A percentile compares a stretch with the other conserved stretches of the same genome.
phyloP scores from a whole-genome alignment of 352 stramenopile genomes.

The Phytophthora multivora region DNA sequence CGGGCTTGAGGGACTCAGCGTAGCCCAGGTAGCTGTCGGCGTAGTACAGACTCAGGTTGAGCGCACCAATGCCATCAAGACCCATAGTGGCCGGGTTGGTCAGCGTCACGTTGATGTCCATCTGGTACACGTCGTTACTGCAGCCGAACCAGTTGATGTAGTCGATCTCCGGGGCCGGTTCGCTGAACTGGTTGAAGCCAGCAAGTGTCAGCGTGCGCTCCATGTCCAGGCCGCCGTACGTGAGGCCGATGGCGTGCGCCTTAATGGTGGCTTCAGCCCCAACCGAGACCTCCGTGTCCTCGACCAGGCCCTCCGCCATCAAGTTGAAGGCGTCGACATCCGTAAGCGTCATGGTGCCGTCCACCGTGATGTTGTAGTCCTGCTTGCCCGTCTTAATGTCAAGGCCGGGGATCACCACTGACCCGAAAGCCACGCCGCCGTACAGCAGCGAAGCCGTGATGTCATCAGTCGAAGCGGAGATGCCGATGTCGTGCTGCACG shows the following conservation, averaged over 20 bases:
- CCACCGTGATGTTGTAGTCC: conserved; percentile 61
- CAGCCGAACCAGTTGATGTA: conserved; percentile 59
- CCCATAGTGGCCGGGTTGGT: conserved; percentile 54
- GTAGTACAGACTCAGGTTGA: conserved; percentile 80
- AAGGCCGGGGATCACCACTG: conserved; percentile 53
- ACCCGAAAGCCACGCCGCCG: conserved; percentile 46
- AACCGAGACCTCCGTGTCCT: conserved; percentile 41
- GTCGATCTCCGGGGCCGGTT: conserved; percentile 52
- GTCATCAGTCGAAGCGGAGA: conserved; percentile 53
- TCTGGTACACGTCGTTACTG: conserved; percentile 44
- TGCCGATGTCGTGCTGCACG: conserved; percentile 48
- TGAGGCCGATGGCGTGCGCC: conserved; percentile 52
- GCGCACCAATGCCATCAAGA: conserved; percentile 57
- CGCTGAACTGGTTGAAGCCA: conserved; percentile 63
- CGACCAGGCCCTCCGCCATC: conserved; percentile 48
- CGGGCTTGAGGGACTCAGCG: conserved; percentile 46
- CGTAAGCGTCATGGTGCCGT: conserved; percentile 36
- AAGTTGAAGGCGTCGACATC: conserved; percentile 48
- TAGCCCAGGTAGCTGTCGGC: conserved; percentile 66
- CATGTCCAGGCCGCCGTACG: conserved; percentile 55
- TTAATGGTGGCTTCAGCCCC: conserved; percentile 43
- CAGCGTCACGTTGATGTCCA: conserved; percentile 70
- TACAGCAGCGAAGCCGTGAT: conserved; percentile 55
- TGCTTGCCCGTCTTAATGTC: conserved; percentile 51
- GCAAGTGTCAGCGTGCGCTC: conserved; percentile 48